Evolutionary conservation across 73 alveolate genomes (phyloP).

Genomic region (Loxodes magnus): DNA sequence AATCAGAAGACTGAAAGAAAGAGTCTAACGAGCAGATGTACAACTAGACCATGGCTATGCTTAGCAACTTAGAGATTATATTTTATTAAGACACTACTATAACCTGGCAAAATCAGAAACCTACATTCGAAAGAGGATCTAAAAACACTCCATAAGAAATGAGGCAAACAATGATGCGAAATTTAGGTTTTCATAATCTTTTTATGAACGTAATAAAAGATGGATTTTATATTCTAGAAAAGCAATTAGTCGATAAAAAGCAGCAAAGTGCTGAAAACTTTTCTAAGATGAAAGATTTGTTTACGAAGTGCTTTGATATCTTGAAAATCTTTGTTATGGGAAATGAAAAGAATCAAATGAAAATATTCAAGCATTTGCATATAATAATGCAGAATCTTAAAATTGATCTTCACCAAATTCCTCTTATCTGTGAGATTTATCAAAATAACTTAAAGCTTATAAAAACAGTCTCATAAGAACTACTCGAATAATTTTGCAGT

Average conservation of each 20-base stretch:
- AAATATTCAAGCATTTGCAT: conserved; percentile 10
- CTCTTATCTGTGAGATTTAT: conserved; percentile 39
- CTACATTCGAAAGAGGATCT: neutral
- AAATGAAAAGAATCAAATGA: conserved; percentile 25
- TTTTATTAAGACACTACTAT: neutral
- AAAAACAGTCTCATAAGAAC: conserved; percentile 8
- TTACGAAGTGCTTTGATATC: conserved; percentile 14
- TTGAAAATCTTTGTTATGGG: conserved; percentile 17
- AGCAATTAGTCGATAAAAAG: neutral
- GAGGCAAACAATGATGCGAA: neutral
- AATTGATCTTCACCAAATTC: conserved; percentile 31
- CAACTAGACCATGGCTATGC: neutral
- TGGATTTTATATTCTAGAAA: neutral
- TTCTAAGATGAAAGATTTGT: conserved; percentile 3
- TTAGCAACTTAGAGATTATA: neutral
- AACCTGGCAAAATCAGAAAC: too few species aligned
- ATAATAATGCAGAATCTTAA: conserved; percentile 15
- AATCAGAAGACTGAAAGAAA: neutral
- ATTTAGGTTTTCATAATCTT: neutral
- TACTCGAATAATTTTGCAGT: conserved; percentile 10
- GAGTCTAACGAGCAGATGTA: neutral
- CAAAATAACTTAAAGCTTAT: conserved; percentile 17
- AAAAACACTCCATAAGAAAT: neutral
- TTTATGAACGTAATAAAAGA: neutral
- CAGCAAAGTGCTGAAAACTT: neutral